Conservation (phyloP, 257 asterid genomes). For the Datura wrightii region DNA sequence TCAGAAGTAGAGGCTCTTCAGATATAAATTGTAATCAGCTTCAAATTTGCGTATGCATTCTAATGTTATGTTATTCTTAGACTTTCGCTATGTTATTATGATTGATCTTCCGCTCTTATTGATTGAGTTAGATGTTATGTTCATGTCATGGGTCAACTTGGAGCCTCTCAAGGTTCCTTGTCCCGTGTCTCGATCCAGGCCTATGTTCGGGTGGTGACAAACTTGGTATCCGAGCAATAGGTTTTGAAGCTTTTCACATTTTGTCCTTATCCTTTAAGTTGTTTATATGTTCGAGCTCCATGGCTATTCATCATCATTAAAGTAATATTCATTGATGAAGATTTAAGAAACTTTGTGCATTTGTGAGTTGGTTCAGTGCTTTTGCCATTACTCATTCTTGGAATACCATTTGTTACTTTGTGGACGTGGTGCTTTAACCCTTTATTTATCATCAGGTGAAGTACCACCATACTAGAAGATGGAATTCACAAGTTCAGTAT, state of each 20-base stretch:
- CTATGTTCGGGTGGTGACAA: no score
- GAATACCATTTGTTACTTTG: neutral
- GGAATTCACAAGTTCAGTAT: conserved; percentile 64
- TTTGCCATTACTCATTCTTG: neutral
- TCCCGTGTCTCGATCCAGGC: no score
- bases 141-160: no score
- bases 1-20: no score
- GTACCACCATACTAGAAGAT: conserved; percentile 67
- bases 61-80: no score
- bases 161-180: no score
- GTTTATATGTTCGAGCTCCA: neutral
- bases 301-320: neutral
- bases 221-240: no score
- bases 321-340: conserved; percentile 6
- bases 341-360: neutral
- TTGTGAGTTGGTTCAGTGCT: conserved; percentile 6
- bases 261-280: neutral
- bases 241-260: neutral
- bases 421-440: conserved; percentile 17
- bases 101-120: no score
- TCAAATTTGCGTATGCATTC: no score
- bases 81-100: no score
- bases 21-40: no score
- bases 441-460: conserved; percentile 59
- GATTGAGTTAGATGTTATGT: no score